Base-by-base conservation (phyloP, 2,329 filamentous ascomycete species). In the Aspergillus terreus region DNA sequence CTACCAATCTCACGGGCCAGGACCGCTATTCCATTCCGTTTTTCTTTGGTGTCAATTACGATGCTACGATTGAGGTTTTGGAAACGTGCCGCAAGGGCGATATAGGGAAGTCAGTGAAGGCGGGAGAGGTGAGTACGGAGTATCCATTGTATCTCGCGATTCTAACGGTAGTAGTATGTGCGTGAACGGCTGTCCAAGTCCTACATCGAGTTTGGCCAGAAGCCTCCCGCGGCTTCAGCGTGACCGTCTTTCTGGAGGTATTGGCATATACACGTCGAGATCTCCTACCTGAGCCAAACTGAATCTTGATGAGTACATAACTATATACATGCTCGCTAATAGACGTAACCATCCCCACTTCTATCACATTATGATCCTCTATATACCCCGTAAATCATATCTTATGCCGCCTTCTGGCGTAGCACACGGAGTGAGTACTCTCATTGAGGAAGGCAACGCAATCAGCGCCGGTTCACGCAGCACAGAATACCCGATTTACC, bases 401-500 rank as follows among this genome's bases (percentile, higher is more conserved):
- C 5, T 36, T 36, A 5, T 7, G n/a, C 33, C 12, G 25, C 25
- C 25, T 5, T 27, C 25, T 27, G 25, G 25, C 1, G 25, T 15
- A 19, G 19, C 19, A 19, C 19, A 19, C 19, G 19, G 19, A 19
- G 2, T 19, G 19, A 19, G 19, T 19, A 19, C 19, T 19, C 19
- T 19, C 17, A 3, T 19, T 3, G 3, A 19, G 17, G 3, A 19
- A 19, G 19, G 19, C 19, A 14, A 25, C 11, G n/a, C 11, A 3
- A 44, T 51, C 40, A 51, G 17, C 50, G 50, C 35, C 50, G 38
- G 45, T 46, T 51, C 11, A 51, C 45, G 81, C 92, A 96, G 85
- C 91, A 96, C 84, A 96, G 89, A 74, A 97, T 84, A 74, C 94
- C 92, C 52, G 91, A 95, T 78, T 85, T 89, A 70, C 90, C 91